Evolutionary conservation across 2,329 filamentous ascomycete genomes (phyloP).

Genomic region (Hypoxylon sp.): DNA sequence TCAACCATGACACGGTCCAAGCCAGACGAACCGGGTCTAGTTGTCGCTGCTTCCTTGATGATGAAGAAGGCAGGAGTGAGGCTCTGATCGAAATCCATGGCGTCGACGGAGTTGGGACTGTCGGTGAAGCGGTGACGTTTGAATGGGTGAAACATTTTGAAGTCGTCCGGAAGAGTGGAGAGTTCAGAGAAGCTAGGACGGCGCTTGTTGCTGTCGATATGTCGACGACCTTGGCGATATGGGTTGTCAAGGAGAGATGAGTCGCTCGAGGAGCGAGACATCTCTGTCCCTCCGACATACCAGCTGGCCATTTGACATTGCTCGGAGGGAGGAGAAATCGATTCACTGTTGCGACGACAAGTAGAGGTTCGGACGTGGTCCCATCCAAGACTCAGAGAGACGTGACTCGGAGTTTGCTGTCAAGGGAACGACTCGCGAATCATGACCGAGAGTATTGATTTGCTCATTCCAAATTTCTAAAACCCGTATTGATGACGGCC

Average conservation of each 20-base stretch:
- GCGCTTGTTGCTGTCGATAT: conserved; percentile 50
- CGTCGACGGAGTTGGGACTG: conserved; percentile 28
- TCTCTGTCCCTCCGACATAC: conserved; percentile 46
- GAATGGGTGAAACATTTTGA: conserved; percentile 50
- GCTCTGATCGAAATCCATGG: conserved; percentile 26
- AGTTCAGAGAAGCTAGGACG: conserved; percentile 49
- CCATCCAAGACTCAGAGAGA: conserved; percentile 25
- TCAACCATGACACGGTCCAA: conserved; percentile 41
- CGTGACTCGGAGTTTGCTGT: conserved; percentile 29
- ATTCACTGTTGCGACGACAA: conserved; percentile 19
- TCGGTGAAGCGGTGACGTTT: conserved; percentile 40
- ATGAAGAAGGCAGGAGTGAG: conserved; percentile 45
- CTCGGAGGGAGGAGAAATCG: conserved; percentile 35
- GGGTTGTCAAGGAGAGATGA: conserved; percentile 40
- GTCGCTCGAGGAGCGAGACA: conserved; percentile 47
- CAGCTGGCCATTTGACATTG: conserved; percentile 49
- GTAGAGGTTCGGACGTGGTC: conserved; percentile 31
- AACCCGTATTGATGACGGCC: conserved; percentile 25
- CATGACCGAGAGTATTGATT: conserved; percentile 27
- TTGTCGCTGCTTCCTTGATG: conserved; percentile 45
- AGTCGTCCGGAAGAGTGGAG: conserved; percentile 42
- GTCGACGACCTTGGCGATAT: conserved; percentile 36
- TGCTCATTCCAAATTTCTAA: conserved; percentile 21
- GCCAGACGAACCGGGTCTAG: conserved; percentile 33
- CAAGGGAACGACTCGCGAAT: conserved; percentile 27